A percentile compares a stretch with the other conserved stretches of the same genome.
These are phyloP conservation scores for Pterula multifida DNA, from an alignment of 1,284 basidiomycete species.

Conservation along the genomic window DNA sequence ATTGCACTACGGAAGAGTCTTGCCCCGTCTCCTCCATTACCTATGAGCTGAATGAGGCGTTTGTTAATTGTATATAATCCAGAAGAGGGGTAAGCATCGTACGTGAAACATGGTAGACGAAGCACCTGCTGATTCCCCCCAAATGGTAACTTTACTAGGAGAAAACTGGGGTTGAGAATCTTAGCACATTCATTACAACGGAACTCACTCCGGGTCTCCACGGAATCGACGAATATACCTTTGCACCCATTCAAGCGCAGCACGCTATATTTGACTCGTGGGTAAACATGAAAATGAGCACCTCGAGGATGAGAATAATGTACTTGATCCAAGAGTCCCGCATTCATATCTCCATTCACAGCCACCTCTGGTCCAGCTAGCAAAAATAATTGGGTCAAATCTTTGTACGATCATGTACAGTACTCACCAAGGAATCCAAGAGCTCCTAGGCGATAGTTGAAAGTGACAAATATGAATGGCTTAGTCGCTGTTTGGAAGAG, in stretches of 20 bases:
- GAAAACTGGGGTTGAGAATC: too few relatives aligned
- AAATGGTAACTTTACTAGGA: conserved; percentile 22
- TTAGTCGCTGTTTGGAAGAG: conserved; percentile 17
- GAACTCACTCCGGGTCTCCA: conserved; percentile 19
- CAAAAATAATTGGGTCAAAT: neutral
- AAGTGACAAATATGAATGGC: conserved; percentile 26
- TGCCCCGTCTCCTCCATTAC: conserved; percentile 19
- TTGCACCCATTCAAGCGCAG: conserved; percentile 24
- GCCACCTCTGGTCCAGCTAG: conserved; percentile 19
- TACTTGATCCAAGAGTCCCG: conserved; percentile 26
- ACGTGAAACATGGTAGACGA: conserved; percentile 27
- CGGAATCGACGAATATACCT: conserved; percentile 22
- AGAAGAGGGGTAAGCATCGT: too few relatives aligned
- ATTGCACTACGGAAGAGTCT: conserved; percentile 23
- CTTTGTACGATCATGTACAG: too few relatives aligned
- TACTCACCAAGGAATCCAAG: conserved; percentile 27
- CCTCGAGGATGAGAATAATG: neutral
- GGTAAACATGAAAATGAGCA: neutral
- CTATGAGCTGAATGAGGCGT: conserved; percentile 23
- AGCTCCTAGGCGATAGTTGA: conserved; percentile 28
- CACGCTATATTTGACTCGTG: conserved; percentile 15
- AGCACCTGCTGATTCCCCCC: conserved; percentile 27
- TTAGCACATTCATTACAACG: too few relatives aligned
- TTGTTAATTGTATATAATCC: too few relatives aligned
- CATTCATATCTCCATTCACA: conserved; percentile 21